phyloP scores from a whole-genome alignment of 495 filamentous ascomycete species.

The Tricharina praecox region DNA sequence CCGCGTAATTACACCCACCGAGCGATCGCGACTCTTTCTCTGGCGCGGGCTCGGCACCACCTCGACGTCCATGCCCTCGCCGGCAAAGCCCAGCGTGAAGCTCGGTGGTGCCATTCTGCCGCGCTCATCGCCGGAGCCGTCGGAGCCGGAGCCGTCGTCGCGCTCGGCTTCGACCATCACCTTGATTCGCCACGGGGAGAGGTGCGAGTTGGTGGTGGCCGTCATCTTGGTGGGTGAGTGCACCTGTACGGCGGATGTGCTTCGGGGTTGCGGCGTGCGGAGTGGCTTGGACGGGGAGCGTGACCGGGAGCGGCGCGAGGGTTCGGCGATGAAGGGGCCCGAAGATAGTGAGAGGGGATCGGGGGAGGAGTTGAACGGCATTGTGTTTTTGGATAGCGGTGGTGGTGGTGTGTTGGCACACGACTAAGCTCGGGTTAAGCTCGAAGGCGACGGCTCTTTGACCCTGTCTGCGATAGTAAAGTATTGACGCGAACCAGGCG shows the following conservation, averaged over 20 bases:
- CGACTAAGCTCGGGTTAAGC: no score
- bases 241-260: slow-evolving; percentile 4
- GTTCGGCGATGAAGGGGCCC: slow-evolving; percentile 15
- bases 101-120: not conserved
- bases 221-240: slow-evolving; percentile 15
- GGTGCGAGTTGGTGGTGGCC: slow-evolving; percentile 8
- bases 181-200: slow-evolving; percentile 39
- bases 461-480: no score
- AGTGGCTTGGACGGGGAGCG: slow-evolving; percentile 7
- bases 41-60: not conserved
- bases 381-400: no score
- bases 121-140: not conserved
- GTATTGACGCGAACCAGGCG: no score
- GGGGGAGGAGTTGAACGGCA: slow-evolving; percentile 12
- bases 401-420: no score
- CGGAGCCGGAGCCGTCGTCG: slow-evolving; percentile 30
- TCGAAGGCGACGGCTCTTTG: no score
- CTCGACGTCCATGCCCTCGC: not conserved
- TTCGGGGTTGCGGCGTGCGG: slow-evolving; percentile 1
- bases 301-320: not conserved
- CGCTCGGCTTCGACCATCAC: slow-evolving; percentile 43
- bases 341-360: slow-evolving; percentile 18
- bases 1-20: slow-evolving; percentile 25
- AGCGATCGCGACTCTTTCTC: not conserved
- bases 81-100: not conserved